Evolutionary conservation across 2,329 filamentous ascomycete genomes (phyloP), one percentile per base, ranked within the genome.

Genomic region (Fusarium concolor): DNA sequence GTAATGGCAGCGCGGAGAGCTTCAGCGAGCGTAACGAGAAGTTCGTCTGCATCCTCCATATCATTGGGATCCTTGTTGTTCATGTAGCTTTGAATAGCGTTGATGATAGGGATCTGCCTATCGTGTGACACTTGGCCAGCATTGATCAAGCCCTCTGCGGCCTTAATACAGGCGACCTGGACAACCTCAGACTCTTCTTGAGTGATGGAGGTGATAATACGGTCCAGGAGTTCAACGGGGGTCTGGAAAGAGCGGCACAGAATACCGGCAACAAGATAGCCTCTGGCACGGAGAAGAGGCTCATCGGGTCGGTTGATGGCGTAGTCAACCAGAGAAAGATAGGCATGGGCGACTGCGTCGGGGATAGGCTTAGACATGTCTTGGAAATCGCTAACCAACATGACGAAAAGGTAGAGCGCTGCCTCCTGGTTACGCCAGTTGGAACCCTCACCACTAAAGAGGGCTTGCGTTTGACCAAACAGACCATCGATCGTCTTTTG

Each of bases 1-100:
- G 90, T 85, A 73, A 98, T 96, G 28, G 92, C 90, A 71, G 94
- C 90, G 51, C 93, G 88, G 5, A 98, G 84, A 1, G 94, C 92
- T 79, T 97, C 94, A 8, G 95, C 92, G 31, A 99, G 84, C 1
- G 94, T 95, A 15, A 97, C 92, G 70, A 97, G 89, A 55, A 98
- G 87, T 77, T 99, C 96, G 71, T 98, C 95, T 12, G 92, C 92
- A 66, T 97, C 94, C 55, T 92, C 89, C 46, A 97, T 86, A 18
- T 97, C 94, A 52, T 87, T 88, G 47, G 96, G 84, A 74, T 97
- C 94, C 76, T 95, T 94, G 17, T 86, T 83, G 43, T 90, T 87
- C 70, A 98, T 86, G 79, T 94, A 99, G 35, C 90, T 83, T 51
- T 89, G 87, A 65, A 92, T 86, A 12, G 89, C 86, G n/a, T 80